Conservation (phyloP, 345 rosid genomes). For the Syzygium aqueum region DNA sequence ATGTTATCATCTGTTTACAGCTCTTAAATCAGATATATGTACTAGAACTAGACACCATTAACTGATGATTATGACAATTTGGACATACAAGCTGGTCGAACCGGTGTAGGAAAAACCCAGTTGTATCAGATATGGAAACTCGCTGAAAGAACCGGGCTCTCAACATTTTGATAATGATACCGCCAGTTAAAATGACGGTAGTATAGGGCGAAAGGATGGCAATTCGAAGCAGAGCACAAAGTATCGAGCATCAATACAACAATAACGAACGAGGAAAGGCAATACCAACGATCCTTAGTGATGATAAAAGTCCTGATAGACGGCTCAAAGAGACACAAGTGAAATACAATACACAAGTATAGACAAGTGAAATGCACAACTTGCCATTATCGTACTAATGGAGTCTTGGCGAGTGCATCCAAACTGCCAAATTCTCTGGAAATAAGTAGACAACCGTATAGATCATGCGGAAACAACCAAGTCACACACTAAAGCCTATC, state of each 20-base stretch:
- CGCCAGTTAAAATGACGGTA: neutral
- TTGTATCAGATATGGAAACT: neutral
- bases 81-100: neutral
- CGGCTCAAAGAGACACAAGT: neutral
- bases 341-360: neutral
- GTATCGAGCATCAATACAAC: neutral
- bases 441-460: neutral
- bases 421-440: neutral
- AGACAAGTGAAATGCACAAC: neutral
- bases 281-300: neutral
- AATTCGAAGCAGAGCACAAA: neutral
- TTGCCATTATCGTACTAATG: neutral
- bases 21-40: neutral
- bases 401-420: neutral
- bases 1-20: neutral
- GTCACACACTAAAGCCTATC: neutral
- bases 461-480: neutral
- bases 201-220: neutral
- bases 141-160: neutral
- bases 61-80: neutral
- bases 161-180: neutral
- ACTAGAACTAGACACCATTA: neutral
- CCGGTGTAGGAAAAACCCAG: neutral
- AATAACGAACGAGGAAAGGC: neutral
- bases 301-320: neutral